Evolutionary conservation across 129 eudicot species (phyloP).

Genomic region (Calendula officinalis): DNA sequence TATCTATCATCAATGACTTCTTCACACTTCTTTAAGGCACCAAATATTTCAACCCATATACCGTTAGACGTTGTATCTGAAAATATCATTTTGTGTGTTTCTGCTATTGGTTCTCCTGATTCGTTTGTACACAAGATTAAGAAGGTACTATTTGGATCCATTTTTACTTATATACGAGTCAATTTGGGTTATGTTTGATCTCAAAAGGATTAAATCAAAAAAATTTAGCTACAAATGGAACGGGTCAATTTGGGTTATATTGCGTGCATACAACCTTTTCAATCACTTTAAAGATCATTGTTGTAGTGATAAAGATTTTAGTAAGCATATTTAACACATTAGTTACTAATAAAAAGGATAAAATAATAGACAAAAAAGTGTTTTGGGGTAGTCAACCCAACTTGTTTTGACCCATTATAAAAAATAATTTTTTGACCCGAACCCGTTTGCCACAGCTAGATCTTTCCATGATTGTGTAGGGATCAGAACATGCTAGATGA

Average conservation of each 20-base stretch:
- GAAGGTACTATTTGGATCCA: conserved; percentile 45
- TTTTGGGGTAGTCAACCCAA: too few species aligned
- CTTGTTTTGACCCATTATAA: too few species aligned
- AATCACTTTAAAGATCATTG: too few species aligned
- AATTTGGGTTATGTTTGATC: not conserved
- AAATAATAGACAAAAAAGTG: too few species aligned
- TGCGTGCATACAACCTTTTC: too few species aligned
- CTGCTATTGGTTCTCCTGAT: conserved; percentile 82
- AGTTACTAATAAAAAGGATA: too few species aligned
- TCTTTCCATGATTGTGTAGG: too few species aligned
- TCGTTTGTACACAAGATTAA: conserved; percentile 62
- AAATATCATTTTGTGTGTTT: conserved; percentile 58
- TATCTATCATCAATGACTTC: conserved; percentile 62
- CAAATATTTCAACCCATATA: conserved; percentile 34
- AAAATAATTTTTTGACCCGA: too few species aligned
- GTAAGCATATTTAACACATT: too few species aligned
- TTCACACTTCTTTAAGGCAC: conserved; percentile 49
- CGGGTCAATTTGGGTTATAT: not conserved
- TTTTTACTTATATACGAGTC: not conserved
- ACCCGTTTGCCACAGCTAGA: too few species aligned
- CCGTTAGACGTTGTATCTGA: conserved; percentile 36
- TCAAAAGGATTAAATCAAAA: not conserved
- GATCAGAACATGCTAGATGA: too few species aligned
- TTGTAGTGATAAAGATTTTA: too few species aligned
- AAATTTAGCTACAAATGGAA: not conserved